phyloP scores from a whole-genome alignment of 2,329 filamentous ascomycete species.

The Aaosphaeria arxii region DNA sequence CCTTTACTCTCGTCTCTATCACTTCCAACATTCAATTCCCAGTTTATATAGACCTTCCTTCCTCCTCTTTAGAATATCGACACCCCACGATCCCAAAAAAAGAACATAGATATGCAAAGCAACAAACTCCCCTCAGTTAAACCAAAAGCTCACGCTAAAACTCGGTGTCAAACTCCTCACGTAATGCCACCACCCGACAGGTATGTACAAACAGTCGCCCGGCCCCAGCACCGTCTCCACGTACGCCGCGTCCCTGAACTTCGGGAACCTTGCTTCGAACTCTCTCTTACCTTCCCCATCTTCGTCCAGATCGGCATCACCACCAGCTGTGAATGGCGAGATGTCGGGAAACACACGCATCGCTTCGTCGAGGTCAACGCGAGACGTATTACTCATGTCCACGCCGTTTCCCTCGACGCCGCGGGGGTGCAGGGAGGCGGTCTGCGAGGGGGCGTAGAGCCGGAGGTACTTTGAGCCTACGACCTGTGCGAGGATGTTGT shows the following conservation, averaged over 20 bases:
- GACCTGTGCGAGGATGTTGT: conserved; percentile 87
- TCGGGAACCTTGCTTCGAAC: conserved; percentile 43
- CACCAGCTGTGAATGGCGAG: conserved; percentile 15
- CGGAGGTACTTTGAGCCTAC: conserved; percentile 91
- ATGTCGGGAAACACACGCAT: conserved; percentile 49
- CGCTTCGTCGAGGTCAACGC: conserved; percentile 69
- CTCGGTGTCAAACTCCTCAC: conserved; percentile 81
- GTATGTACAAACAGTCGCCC: conserved; percentile 86
- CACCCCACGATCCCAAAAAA: too few relatives aligned
- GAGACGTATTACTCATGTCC: conserved; percentile 89
- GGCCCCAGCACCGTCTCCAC: conserved; percentile 75
- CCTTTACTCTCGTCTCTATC: too few relatives aligned
- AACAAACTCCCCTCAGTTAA: conserved; percentile 16
- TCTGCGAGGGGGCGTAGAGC: conserved; percentile 70
- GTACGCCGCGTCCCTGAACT: conserved; percentile 61
- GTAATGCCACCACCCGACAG: conserved; percentile 98
- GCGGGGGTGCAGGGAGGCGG: conserved; percentile 58
- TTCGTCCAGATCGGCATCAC: conserved; percentile 6
- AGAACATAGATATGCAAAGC: too few relatives aligned
- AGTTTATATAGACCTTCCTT: too few relatives aligned
- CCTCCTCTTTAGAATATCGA: too few relatives aligned
- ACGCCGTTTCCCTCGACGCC: conserved; percentile 64
- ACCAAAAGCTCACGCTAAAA: conserved; percentile 98
- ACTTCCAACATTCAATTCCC: too few relatives aligned
- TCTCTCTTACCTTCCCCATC: conserved; percentile 1